Base-by-base conservation (phyloP, 2,329 filamentous ascomycete species). In the Trichoderma atroviride region DNA sequence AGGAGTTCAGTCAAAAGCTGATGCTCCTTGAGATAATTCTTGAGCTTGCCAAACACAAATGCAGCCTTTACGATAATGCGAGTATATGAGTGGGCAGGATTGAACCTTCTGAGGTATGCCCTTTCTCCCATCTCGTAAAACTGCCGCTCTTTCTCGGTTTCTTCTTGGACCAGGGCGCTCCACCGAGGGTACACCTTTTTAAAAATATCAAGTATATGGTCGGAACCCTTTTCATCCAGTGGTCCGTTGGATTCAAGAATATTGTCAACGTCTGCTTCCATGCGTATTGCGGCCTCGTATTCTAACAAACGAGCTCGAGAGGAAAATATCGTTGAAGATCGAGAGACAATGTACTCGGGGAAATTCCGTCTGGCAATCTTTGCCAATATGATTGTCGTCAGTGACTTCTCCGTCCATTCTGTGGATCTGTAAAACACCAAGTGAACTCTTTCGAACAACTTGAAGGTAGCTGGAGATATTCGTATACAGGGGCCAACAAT, bases 321-420 rank as follows among this genome's bases (percentile, higher is more conserved):
- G 0, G 89, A 79, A 75, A 99, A 99, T 3, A 99, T 97, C 69
- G 93, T 96, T 31, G 91, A 88, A 0, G 94, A 97, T 40, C 96
- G 89, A 70, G 92, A 97, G 5, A 98, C 94, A 27, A 98, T 87
- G 76, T 97, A 99, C 3, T 91, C 84, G 0, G 95, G 94, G 73
- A 97, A 99, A 77, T 94, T 96, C 43, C 93, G 87, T 55, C 89
- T 87, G 2, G 94, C 92, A 69, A 97, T 97, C 72, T 95, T 94
- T 9, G 96, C 93, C 5, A 99, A 85, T 56, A 99, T 97, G 66
- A 98, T 95, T 0, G 94, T 95, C 1, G 93, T 98, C 16, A 99
- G 83, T 1, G 95, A 97, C 78, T 97, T 98, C 75, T 98, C 95
- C 0, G 94, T 97, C 96, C 96, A 99, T 78, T 97, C 92, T 0